These are phyloP conservation scores for Telfairia occidentalis DNA, from an alignment of 331 rosid genomes.

Conservation along the genomic window DNA sequence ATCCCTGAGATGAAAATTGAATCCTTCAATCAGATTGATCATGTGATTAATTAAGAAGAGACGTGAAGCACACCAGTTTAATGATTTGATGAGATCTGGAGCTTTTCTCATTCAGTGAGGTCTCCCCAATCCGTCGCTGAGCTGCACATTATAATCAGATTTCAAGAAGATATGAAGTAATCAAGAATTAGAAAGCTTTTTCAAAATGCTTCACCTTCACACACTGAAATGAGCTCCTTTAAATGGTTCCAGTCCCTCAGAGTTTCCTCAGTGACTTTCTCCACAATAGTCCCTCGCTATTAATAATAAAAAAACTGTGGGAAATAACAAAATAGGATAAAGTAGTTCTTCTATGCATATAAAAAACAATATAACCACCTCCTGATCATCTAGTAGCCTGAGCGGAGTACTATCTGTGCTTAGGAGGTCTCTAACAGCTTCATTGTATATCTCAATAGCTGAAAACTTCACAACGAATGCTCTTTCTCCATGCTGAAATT, in stretches of 20 bases:
- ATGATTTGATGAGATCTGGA: slow-evolving; percentile 98
- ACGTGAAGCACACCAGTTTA: slow-evolving; percentile 44
- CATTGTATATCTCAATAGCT: slow-evolving; percentile 96
- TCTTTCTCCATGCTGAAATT: slow-evolving; percentile 82
- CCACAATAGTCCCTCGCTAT: slow-evolving; percentile 80
- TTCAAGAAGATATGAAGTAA: slow-evolving; percentile 9
- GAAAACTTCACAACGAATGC: slow-evolving; percentile 84
- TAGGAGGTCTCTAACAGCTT: slow-evolving; percentile 90
- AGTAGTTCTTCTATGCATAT: background rate
- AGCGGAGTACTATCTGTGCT: slow-evolving; percentile 70
- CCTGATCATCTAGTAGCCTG: slow-evolving; percentile 95
- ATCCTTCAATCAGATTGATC: slow-evolving; percentile 9
- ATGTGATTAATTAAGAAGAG: slow-evolving; percentile 2
- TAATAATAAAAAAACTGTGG: slow-evolving; percentile 20
- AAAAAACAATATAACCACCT: slow-evolving; percentile 34
- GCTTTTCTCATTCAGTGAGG: slow-evolving; percentile 80
- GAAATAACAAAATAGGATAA: slow-evolving; percentile 10
- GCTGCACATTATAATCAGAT: slow-evolving; percentile 43
- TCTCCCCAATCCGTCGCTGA: slow-evolving; percentile 97
- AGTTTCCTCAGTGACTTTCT: slow-evolving; percentile 80
- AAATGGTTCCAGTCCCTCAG: slow-evolving; percentile 84
- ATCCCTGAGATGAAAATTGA: slow-evolving; percentile 4
- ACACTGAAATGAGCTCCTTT: slow-evolving; percentile 66
- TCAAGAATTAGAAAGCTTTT: slow-evolving; percentile 16
- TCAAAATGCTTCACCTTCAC: slow-evolving; percentile 56